Conservation (phyloP, 179 eudicot genomes). For the Corrigiola litoralis region DNA sequence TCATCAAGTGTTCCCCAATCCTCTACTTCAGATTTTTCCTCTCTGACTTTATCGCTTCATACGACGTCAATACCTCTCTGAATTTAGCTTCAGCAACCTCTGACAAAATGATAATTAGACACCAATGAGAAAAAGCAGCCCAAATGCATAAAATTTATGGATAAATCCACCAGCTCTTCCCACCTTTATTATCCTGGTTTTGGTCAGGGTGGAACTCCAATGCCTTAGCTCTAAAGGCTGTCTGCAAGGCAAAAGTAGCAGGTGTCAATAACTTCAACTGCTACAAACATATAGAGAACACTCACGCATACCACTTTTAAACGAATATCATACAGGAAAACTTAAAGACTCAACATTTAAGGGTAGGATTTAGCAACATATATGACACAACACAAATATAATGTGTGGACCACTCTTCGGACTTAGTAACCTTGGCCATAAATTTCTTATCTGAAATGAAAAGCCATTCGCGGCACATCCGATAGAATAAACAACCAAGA, state of each 20-base stretch:
- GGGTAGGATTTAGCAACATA: too few relatives aligned
- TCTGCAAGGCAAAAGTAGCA: constrained; percentile 35
- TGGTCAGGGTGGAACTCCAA: constrained; percentile 96
- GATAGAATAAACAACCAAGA: too few relatives aligned
- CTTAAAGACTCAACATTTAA: too few relatives aligned
- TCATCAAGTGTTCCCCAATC: background rate
- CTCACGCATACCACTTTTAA: too few relatives aligned
- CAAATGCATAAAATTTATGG: background rate
- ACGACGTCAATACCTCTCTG: constrained; percentile 81
- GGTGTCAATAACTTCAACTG: background rate
- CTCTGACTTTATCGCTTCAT: constrained; percentile 85
- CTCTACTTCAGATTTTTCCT: constrained; percentile 43
- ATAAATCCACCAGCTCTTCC: background rate
- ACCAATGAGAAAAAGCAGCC: background rate
- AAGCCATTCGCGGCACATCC: too few relatives aligned
- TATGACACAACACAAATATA: too few relatives aligned
- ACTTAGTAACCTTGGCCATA: too few relatives aligned
- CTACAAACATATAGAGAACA: background rate
- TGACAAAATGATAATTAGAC: constrained; percentile 26
- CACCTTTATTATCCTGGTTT: constrained; percentile 87
- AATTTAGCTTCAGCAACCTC: constrained; percentile 89
- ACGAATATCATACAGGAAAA: too few relatives aligned
- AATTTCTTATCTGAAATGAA: too few relatives aligned
- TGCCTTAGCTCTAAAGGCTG: constrained; percentile 93
- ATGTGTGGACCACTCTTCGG: too few relatives aligned